Evolutionary conservation across 345 rosid genomes (phyloP).

Genomic region (Hibiscus tridactylites): DNA sequence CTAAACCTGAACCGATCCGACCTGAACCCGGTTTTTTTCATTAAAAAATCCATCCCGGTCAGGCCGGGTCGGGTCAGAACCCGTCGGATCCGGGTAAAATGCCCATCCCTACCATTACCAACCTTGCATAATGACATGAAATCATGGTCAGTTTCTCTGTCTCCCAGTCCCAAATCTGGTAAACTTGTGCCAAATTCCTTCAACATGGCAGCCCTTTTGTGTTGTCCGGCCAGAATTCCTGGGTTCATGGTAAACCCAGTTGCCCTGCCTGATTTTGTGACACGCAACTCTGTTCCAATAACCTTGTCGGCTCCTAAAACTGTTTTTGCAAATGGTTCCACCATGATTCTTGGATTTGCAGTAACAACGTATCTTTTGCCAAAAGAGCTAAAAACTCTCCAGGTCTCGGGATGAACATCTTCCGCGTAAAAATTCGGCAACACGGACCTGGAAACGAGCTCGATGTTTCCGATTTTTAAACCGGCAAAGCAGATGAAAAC

Average conservation of each 20-base stretch:
- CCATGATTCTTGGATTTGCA: constrained; percentile 74
- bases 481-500: constrained; percentile 65
- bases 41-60: no score
- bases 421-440: constrained; percentile 73
- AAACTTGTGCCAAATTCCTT: constrained; percentile 49
- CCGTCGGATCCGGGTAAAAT: no score
- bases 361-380: constrained; percentile 68
- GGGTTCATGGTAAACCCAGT: constrained; percentile 71
- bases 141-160: constrained; percentile 59
- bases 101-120: not conserved
- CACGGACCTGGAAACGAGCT: constrained; percentile 73
- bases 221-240: constrained; percentile 57
- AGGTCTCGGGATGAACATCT: constrained; percentile 76
- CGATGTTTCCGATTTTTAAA: constrained; percentile 55
- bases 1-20: no score
- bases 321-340: constrained; percentile 68
- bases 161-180: constrained; percentile 85
- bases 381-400: constrained; percentile 74
- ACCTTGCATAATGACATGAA: constrained; percentile 97
- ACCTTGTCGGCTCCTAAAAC: constrained; percentile 75
- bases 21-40: no score
- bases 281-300: constrained; percentile 71
- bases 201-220: constrained; percentile 57
- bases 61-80: no score
- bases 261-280: constrained; percentile 61